Evolutionary conservation across 2,329 filamentous ascomycete species (phyloP).

Genomic region (Fusarium setosum): DNA sequence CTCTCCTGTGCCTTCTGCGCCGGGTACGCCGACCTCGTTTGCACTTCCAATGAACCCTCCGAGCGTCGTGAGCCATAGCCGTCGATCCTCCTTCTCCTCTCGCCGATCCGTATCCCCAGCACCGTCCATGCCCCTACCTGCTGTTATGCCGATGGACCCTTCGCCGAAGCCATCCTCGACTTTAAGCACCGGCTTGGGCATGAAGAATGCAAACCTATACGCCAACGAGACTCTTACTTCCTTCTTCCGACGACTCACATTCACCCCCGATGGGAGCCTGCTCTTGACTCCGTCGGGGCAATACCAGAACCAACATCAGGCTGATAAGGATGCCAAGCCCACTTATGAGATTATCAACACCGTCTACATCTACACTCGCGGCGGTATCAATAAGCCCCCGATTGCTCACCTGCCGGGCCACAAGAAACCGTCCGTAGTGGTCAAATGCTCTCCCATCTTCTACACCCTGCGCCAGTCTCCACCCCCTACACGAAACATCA

Average conservation of each 20-base stretch:
- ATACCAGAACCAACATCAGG: slow-evolving; percentile 83
- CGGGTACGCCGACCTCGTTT: slow-evolving; percentile 91
- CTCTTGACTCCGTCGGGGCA: slow-evolving; percentile 95
- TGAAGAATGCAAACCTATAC: slow-evolving; percentile 90
- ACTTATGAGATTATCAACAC: slow-evolving; percentile 93
- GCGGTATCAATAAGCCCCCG: slow-evolving; percentile 95
- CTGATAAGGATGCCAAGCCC: slow-evolving; percentile 74
- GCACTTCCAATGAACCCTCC: slow-evolving; percentile 96
- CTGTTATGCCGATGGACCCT: slow-evolving; percentile 92
- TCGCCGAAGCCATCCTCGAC: slow-evolving; percentile 80
- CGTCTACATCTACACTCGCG: slow-evolving; percentile 97
- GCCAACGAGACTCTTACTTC: slow-evolving; percentile 97
- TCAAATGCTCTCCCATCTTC: slow-evolving; percentile 91
- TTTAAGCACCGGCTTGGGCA: slow-evolving; percentile 66
- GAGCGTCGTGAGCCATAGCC: slow-evolving; percentile 86
- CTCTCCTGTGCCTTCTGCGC: slow-evolving; percentile 90
- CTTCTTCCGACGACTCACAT: slow-evolving; percentile 93
- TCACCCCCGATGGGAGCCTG: slow-evolving; percentile 94
- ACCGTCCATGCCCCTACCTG: slow-evolving; percentile 91
- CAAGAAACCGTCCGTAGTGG: slow-evolving; percentile 97
- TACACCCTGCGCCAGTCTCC: slow-evolving; percentile 81
- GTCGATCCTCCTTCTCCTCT: slow-evolving; percentile 92
- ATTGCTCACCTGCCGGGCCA: slow-evolving; percentile 95
- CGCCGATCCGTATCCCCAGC: slow-evolving; percentile 92
- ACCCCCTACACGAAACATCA: slow-evolving; percentile 85